Evolutionary conservation across 106 monocot species (phyloP).

Genomic region (Cymbidium sinense): DNA sequence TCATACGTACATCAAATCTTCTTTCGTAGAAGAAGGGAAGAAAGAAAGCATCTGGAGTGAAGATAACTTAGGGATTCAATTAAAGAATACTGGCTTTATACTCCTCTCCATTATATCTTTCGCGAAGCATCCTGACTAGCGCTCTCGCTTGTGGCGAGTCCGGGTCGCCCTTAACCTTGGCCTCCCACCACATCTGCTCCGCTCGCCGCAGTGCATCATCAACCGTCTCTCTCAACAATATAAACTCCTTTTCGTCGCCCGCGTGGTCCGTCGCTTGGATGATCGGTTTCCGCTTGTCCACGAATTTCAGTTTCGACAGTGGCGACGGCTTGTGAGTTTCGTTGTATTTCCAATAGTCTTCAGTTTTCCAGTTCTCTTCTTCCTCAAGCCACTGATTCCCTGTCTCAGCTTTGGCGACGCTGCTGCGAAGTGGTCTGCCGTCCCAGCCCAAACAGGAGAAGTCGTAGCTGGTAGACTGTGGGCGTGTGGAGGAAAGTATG

Average conservation of each 20-base stretch:
- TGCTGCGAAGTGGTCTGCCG: slow-evolving; percentile 6
- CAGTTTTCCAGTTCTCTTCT: slow-evolving; percentile 3
- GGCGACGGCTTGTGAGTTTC: slow-evolving; percentile 51
- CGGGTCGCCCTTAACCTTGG: slow-evolving; percentile 29
- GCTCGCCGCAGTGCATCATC: slow-evolving; percentile 48
- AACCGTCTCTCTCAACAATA: slow-evolving; percentile 19
- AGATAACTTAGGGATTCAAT: too few relatives aligned
- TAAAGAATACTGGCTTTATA: too few relatives aligned
- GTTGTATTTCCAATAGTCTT: slow-evolving; percentile 22
- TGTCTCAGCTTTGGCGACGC: neutral
- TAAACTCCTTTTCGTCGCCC: slow-evolving; percentile 1
- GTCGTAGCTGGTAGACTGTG: slow-evolving; percentile 4
- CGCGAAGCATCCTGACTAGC: slow-evolving; percentile 7
- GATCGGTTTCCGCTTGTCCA: slow-evolving; percentile 53
- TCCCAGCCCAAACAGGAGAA: slow-evolving; percentile 34
- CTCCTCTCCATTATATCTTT: too few relatives aligned
- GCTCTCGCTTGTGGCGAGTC: slow-evolving; percentile 40
- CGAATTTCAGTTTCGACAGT: slow-evolving; percentile 40
- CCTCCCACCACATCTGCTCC: slow-evolving; percentile 41
- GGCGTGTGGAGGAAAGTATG: too few relatives aligned
- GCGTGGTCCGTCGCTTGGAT: slow-evolving; percentile 25
- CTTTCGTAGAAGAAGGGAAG: too few relatives aligned
- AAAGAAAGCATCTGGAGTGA: too few relatives aligned
- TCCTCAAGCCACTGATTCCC: slow-evolving; percentile 5
- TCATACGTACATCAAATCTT: too few relatives aligned